Percentiles rank a stretch among this genome's conserved stretches.
phyloP scores from a whole-genome alignment of 2,329 filamentous ascomycete genomes.

The Paraphoma sp. region DNA sequence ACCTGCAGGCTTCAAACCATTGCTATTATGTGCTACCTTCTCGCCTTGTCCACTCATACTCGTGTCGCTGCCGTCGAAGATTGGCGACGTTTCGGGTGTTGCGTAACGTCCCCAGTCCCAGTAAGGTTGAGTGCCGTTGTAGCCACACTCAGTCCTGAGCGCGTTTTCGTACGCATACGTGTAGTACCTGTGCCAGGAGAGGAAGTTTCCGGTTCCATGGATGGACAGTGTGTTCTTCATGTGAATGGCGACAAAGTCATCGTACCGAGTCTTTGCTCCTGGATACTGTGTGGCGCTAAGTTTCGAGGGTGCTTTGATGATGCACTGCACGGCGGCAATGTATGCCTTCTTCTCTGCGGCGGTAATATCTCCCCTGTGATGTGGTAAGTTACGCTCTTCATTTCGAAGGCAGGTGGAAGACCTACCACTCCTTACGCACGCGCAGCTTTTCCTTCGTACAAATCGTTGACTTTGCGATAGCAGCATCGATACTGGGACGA shows the following conservation, averaged over 20 bases:
- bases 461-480: conserved; percentile 33
- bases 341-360: conserved; percentile 43
- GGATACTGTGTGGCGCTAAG: conserved; percentile 29
- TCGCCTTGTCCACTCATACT: conserved; percentile 57
- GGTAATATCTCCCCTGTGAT: conserved; percentile 35
- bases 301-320: conserved; percentile 34
- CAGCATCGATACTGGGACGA: conserved; percentile 33
- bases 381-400: background rate
- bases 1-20: conserved; percentile 51
- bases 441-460: conserved; percentile 41
- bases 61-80: conserved; percentile 65
- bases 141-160: conserved; percentile 52
- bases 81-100: conserved; percentile 56
- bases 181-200: conserved; percentile 53
- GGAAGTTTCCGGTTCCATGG: conserved; percentile 45
- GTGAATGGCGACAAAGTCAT: conserved; percentile 47
- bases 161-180: conserved; percentile 52
- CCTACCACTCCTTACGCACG: conserved; percentile 39
- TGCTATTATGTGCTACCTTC: conserved; percentile 35
- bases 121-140: conserved; percentile 55
- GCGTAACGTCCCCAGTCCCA: conserved; percentile 62
- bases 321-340: conserved; percentile 45
- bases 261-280: conserved; percentile 42
- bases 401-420: background rate
- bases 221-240: conserved; percentile 46